Conservation (phyloP, 192 early-diverging fungal genomes). For the Rhizophagus sp. region DNA sequence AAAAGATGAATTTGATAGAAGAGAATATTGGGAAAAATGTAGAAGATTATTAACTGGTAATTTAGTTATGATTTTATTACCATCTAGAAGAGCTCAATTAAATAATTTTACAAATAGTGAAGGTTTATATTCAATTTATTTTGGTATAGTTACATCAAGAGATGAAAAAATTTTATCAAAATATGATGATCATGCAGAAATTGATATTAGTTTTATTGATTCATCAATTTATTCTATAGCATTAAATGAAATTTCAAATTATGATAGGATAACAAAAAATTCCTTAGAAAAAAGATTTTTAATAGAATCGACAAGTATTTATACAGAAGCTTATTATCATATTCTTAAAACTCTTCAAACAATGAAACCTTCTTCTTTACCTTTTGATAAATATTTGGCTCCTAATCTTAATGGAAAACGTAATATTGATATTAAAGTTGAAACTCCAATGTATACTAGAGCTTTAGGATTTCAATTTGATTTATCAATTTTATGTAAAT, state of each 20-base stretch:
- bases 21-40: no score
- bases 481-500: constrained; percentile 25
- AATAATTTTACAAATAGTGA: not conserved
- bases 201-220: constrained; percentile 39
- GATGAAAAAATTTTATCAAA: constrained; percentile 33
- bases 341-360: constrained; percentile 41
- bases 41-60: constrained; percentile 29
- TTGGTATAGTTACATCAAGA: constrained; percentile 42
- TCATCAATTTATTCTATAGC: constrained; percentile 31
- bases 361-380: constrained; percentile 33
- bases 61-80: constrained; percentile 43
- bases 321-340: constrained; percentile 41
- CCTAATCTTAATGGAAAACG: not conserved
- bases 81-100: not conserved
- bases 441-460: constrained; percentile 42
- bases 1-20: no score
- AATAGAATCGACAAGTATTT: constrained; percentile 41
- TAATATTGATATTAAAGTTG: not conserved
- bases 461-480: constrained; percentile 38
- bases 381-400: constrained; percentile 44
- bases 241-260: constrained; percentile 13
- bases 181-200: constrained; percentile 16
- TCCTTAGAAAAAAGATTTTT: constrained; percentile 31
- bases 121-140: not conserved
- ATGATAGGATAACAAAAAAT: not conserved